Percentiles rank a stretch among this genome's conserved stretches.
phyloP scores from a whole-genome alignment of 306 rosid species.

The Lotus japonicus region DNA sequence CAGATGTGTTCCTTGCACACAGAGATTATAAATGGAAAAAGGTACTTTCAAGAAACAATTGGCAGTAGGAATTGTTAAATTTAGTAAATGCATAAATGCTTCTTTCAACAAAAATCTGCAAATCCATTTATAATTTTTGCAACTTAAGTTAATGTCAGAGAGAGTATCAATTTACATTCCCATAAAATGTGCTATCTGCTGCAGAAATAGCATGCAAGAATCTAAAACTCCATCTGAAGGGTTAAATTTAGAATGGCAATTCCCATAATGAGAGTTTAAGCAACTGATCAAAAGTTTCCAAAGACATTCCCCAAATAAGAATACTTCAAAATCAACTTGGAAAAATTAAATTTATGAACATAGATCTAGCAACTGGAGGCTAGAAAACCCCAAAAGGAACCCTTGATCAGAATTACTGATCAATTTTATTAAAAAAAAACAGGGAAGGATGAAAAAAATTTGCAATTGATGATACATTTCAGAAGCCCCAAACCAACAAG shows the following conservation, averaged over 20 bases:
- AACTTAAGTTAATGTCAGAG: neutral
- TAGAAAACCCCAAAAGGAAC: neutral
- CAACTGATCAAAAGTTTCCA: neutral
- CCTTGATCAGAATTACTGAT: constrained; percentile 19
- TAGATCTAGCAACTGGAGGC: neutral
- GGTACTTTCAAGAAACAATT: neutral
- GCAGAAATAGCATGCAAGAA: constrained; percentile 9
- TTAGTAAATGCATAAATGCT: neutral
- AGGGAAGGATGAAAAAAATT: neutral
- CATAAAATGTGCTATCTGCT: neutral
- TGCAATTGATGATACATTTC: neutral
- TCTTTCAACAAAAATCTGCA: neutral
- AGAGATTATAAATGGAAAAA: neutral
- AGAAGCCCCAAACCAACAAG: constrained; percentile 5
- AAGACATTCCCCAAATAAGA: neutral
- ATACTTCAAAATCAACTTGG: constrained; percentile 6
- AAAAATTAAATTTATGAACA: neutral
- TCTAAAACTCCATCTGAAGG: constrained; percentile 1
- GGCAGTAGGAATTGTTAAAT: neutral
- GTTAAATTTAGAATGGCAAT: neutral
- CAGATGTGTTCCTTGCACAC: neutral
- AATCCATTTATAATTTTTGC: neutral
- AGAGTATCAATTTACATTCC: neutral
- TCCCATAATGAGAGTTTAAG: neutral
- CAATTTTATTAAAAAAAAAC: too few species aligned